A percentile compares a stretch with the other conserved stretches of the same genome.
Conservation (phyloP, 2,329 filamentous ascomycete species). For the Coleophoma crateriformis region DNA sequence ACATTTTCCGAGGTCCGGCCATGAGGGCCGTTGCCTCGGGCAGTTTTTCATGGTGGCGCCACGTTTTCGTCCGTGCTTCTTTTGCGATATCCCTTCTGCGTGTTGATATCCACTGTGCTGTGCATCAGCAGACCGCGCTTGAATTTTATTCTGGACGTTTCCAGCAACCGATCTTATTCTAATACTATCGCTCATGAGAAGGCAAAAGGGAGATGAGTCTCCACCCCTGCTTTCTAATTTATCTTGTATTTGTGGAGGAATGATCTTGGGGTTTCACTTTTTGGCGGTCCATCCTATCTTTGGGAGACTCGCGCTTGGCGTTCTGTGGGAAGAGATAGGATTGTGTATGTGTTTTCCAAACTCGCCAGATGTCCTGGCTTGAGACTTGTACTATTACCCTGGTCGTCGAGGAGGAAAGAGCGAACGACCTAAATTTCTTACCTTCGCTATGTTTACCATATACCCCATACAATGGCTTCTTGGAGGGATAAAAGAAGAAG, state of each 20-base stretch:
- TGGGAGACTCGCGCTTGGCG: background rate
- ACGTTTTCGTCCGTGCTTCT: conserved; percentile 4
- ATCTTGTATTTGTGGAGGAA: no score
- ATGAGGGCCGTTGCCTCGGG: background rate
- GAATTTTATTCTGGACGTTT: conserved; percentile 6
- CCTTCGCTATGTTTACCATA: conserved; percentile 11
- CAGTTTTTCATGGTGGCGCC: background rate
- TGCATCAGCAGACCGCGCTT: conserved; percentile 1
- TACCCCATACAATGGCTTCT: conserved; percentile 11
- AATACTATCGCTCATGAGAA: conserved; percentile 11
- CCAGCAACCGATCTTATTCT: conserved; percentile 3
- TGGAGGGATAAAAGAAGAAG: conserved; percentile 8
- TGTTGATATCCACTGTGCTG: conserved; percentile 12
- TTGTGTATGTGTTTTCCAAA: background rate
- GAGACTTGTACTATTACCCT: conserved; percentile 12
- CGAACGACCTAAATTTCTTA: conserved; percentile 3
- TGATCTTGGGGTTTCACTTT: background rate
- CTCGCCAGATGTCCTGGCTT: background rate
- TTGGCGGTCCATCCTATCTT: background rate
- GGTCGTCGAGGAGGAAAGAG: no score
- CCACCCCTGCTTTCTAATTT: no score
- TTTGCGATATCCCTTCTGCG: conserved; percentile 15
- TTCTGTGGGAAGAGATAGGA: background rate
- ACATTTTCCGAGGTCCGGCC: background rate
- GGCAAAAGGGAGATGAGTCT: background rate